Percentiles rank a stretch among this genome's conserved stretches.
Conservation (phyloP, 495 filamentous ascomycete genomes). For the Neurospora sp. region DNA sequence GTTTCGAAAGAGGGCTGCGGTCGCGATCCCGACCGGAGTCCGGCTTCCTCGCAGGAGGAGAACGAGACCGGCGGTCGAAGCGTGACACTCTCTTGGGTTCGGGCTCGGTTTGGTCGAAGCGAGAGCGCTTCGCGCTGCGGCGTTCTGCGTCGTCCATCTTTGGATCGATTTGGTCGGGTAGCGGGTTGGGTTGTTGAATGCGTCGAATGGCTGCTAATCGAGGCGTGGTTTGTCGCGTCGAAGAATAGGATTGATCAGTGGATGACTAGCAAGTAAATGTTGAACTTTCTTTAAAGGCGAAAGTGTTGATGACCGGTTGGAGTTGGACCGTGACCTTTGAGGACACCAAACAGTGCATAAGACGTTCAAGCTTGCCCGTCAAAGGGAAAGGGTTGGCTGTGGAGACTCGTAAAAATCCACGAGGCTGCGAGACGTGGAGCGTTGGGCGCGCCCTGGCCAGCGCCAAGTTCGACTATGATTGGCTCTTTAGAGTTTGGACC, state of each 20-base stretch:
- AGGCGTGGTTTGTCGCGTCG: neutral
- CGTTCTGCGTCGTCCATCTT: constrained; percentile 72
- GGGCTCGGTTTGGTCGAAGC: constrained; percentile 82
- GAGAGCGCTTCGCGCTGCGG: constrained; percentile 69
- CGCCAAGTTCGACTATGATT: neutral
- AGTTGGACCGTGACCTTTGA: neutral
- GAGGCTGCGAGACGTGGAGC: neutral
- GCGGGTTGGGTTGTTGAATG: neutral
- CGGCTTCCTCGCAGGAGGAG: constrained; percentile 51
- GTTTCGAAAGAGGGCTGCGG: constrained; percentile 64
- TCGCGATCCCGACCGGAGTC: constrained; percentile 62
- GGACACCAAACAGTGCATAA: neutral
- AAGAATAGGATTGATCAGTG: neutral
- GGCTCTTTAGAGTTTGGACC: neutral
- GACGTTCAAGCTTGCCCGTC: neutral
- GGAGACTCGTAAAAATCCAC: neutral
- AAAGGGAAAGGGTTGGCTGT: neutral
- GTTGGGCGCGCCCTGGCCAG: neutral
- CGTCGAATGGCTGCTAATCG: neutral
- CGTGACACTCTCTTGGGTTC: constrained; percentile 61
- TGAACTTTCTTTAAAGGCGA: neutral
- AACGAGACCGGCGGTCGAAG: constrained; percentile 81
- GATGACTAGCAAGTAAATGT: neutral
- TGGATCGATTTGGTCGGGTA: neutral
- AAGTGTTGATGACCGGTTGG: neutral